A percentile compares a stretch with the other conserved stretches of the same genome.
Conservation (phyloP, 257 asterid species). For the Solanum chmielewskii region DNA sequence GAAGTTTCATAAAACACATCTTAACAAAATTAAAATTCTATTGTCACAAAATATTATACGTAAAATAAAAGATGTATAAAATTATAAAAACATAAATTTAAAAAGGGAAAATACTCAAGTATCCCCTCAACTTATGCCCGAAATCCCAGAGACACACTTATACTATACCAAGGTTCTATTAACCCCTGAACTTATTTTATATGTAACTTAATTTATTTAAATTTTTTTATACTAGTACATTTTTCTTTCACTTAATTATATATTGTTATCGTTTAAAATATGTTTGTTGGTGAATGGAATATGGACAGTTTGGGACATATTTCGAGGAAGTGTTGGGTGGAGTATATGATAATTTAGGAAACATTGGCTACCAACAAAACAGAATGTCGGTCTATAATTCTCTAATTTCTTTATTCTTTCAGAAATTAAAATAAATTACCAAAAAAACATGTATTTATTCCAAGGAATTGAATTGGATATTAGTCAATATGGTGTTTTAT, state of each 20-base stretch:
- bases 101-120: too few species aligned
- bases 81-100: too few species aligned
- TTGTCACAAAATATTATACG: rapidly evolving
- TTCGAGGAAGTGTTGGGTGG: conserved; percentile 15
- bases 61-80: too few species aligned
- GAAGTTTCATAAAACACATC: too few species aligned
- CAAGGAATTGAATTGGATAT: not conserved
- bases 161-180: too few species aligned
- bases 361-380: conserved; percentile 39
- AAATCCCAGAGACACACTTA: too few species aligned
- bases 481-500: not conserved
- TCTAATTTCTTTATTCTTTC: not conserved
- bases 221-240: too few species aligned
- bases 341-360: conserved; percentile 17
- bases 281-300: not conserved
- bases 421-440: not conserved
- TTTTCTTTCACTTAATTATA: not conserved
- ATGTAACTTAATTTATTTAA: too few species aligned
- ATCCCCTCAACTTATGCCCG: too few species aligned
- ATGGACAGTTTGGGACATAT: conserved; percentile 20
- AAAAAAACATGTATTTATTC: not conserved
- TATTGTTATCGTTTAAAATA: not conserved
- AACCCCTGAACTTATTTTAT: too few species aligned
- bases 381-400: conserved; percentile 52
- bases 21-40: too few species aligned